Evolutionary conservation across 345 rosid species (phyloP).

Genomic region (Alliaria petiolata): DNA sequence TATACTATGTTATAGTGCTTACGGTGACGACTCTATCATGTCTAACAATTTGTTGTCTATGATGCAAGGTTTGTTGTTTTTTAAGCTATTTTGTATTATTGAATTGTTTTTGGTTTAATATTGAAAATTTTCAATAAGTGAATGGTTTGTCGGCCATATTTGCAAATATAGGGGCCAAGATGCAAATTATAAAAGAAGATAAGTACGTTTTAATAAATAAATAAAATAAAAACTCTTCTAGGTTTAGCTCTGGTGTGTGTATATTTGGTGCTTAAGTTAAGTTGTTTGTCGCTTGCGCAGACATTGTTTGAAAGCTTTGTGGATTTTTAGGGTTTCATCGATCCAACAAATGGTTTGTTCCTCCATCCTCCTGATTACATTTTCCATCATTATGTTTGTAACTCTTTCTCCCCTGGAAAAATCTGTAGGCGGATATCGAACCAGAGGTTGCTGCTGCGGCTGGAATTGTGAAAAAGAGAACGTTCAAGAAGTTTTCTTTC

Average conservation of each 20-base stretch:
- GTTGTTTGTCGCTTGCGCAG: slow-evolving; percentile 18
- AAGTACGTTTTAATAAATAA: neutral
- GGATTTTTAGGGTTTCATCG: neutral
- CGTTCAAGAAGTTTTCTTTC: slow-evolving; percentile 73
- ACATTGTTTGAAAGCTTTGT: neutral
- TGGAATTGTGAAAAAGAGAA: slow-evolving; percentile 65
- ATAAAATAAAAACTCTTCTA: neutral
- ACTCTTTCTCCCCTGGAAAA: neutral
- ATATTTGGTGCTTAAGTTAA: neutral
- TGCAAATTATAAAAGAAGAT: neutral
- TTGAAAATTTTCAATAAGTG: too few relatives aligned
- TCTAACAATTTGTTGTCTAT: too few relatives aligned
- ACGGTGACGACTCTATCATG: too few relatives aligned
- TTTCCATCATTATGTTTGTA: neutral
- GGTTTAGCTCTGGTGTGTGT: neutral
- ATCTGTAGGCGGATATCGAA: slow-evolving; percentile 44
- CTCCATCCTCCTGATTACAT: neutral
- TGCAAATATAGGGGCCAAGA: neutral
- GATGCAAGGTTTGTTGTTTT: too few relatives aligned
- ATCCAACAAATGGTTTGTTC: slow-evolving; percentile 15
- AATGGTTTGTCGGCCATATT: too few relatives aligned
- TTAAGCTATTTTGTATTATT: too few relatives aligned
- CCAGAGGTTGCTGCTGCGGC: slow-evolving; percentile 31
- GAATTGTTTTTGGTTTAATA: too few relatives aligned
- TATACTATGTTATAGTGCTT: too few relatives aligned